Base-by-base conservation (phyloP, 1,284 basidiomycete species). In the Ganoderma sinense region DNA sequence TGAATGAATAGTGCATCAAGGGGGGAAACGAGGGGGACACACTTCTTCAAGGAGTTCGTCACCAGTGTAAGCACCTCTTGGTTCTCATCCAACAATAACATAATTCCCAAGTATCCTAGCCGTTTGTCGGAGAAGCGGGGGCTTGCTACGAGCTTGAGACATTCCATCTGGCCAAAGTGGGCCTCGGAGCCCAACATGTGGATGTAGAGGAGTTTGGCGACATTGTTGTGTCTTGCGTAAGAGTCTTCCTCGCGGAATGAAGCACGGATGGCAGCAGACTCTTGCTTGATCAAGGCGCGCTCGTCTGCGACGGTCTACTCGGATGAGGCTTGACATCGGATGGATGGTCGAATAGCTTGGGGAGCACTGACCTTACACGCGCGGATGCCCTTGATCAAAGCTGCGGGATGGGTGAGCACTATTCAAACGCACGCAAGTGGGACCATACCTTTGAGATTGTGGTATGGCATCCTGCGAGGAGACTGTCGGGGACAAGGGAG, bases 161-260 rank as follows among this genome's bases (percentile, higher is more conserved):
- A 99, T 86, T 99, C 98, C 81, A 99, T 99, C 86, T 99, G 98
- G 63, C 98, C 98, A 79, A 99, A 99, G 82, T 99, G 98, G 39
- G 98, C 98, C 4, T 97, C 97, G 69, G 98, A 99, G 69, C 98
- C 98, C 31, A 99, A 93, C 98, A 99, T 99, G 82, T 99, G 97
- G 81, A 99, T 99, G 85, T 99, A 99, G 73, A 99, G 91, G 29
- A 99, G 89, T 82, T 99, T 99, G 70, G 97, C 97, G 79, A 99
- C 94, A 84, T 98, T 98, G 87, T 99, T 96, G 82, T 99, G 94
- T 68, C 97, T 92, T 71, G 94, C 88, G 82, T 93, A 94, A 51
- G 95, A 93, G 84, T 97, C 96, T 80, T 99, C 98, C 80, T 99
- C 97, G 75, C 97, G 94, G 85, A 99, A 99, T 0, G 97, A 97